A percentile compares a stretch with the other conserved stretches of the same genome.
These are phyloP conservation scores for Auriscalpium vulgare DNA, from an alignment of 768 basidiomycete genomes.

Conservation along the genomic window DNA sequence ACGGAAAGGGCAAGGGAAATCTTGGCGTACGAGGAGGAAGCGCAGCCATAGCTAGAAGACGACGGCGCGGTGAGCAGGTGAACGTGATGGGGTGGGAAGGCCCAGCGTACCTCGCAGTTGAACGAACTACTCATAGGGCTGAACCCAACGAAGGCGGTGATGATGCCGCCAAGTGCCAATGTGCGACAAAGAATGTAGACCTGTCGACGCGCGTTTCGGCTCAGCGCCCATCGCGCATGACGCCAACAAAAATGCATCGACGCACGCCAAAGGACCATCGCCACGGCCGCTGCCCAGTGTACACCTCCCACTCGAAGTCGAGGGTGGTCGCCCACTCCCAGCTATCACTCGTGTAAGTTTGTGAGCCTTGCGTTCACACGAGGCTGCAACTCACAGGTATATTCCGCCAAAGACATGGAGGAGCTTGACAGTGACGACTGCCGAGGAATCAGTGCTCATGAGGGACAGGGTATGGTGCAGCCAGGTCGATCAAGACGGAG, in stretches of 20 bases:
- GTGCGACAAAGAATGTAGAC: conserved; percentile 1
- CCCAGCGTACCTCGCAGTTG: background rate
- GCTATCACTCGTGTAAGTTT: background rate
- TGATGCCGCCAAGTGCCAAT: background rate
- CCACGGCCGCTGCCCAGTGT: conserved; percentile 1
- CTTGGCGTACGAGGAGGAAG: background rate
- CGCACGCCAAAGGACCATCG: conserved; percentile 3
- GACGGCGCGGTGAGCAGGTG: background rate
- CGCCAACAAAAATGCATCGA: background rate
- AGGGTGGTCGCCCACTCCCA: conserved; percentile 1
- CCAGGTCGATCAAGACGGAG: too few relatives aligned
- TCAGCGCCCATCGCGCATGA: background rate
- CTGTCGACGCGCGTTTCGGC: background rate
- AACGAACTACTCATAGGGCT: background rate
- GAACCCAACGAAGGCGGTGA: background rate
- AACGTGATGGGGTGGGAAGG: background rate
- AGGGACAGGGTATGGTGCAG: too few relatives aligned
- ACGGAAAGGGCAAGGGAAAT: background rate
- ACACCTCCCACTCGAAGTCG: conserved; percentile 3
- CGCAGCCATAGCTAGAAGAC: background rate
- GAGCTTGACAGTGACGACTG: conserved; percentile 5
- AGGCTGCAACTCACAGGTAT: background rate
- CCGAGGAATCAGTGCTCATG: too few relatives aligned
- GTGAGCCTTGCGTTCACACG: background rate
- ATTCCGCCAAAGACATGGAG: conserved; percentile 4